Evolutionary conservation across 2,329 filamentous ascomycete species (phyloP).

Genomic region (Stagonosporopsis rhizophila): DNA sequence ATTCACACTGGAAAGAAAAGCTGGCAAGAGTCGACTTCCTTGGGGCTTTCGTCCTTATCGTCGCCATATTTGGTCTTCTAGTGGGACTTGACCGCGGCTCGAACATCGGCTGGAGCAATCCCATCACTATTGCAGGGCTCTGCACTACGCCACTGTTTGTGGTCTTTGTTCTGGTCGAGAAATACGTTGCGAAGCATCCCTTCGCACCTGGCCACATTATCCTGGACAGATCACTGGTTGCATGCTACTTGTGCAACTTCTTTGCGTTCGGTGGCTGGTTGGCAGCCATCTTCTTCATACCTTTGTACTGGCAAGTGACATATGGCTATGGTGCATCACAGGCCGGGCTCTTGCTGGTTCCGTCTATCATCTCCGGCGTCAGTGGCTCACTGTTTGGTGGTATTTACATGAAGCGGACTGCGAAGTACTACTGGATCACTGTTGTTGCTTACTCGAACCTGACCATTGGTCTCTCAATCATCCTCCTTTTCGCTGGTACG

Average conservation of each 20-base stretch:
- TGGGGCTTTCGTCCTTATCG: slow-evolving; percentile 70
- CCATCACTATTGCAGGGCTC: slow-evolving; percentile 65
- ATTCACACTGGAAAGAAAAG: slow-evolving; percentile 70
- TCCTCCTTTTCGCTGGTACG: slow-evolving; percentile 65
- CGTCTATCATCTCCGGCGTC: slow-evolving; percentile 68
- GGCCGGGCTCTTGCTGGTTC: slow-evolving; percentile 71
- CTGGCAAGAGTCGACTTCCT: slow-evolving; percentile 74
- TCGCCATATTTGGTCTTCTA: slow-evolving; percentile 70
- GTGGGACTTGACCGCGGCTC: slow-evolving; percentile 76
- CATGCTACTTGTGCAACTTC: slow-evolving; percentile 75
- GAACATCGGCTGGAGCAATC: slow-evolving; percentile 72
- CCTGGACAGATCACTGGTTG: slow-evolving; percentile 69
- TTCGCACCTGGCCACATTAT: slow-evolving; percentile 79
- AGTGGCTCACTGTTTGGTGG: slow-evolving; percentile 70
- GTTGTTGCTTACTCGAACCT: slow-evolving; percentile 62
- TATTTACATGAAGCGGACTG: slow-evolving; percentile 72
- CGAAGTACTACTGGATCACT: slow-evolving; percentile 74
- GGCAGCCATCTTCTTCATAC: slow-evolving; percentile 73
- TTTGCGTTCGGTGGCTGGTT: slow-evolving; percentile 70
- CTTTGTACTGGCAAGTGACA: slow-evolving; percentile 78
- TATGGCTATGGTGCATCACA: slow-evolving; percentile 68
- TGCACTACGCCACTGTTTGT: slow-evolving; percentile 66
- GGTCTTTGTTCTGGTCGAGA: slow-evolving; percentile 73
- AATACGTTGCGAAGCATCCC: slow-evolving; percentile 70
- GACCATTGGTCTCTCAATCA: slow-evolving; percentile 61